Evolutionary conservation across 306 rosid species (phyloP).

Genomic region (Begonia loranthoides): DNA sequence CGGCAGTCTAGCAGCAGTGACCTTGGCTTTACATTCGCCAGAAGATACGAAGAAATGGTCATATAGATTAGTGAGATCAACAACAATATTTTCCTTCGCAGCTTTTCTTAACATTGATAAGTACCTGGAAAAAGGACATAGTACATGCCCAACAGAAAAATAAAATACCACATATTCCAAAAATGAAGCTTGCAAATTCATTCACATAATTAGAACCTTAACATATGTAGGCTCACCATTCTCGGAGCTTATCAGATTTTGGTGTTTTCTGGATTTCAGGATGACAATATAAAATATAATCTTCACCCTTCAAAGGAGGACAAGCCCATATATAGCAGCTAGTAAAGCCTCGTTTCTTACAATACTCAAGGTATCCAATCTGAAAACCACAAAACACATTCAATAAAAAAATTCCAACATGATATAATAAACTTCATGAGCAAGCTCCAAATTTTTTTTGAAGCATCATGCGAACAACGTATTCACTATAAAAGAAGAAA

Average conservation of each 20-base stretch:
- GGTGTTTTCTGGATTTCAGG: conserved; percentile 99
- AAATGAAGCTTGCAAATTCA: conserved; percentile 5
- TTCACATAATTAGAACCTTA: conserved; percentile 1
- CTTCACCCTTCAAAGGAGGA: conserved; percentile 99
- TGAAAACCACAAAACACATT: conserved; percentile 14
- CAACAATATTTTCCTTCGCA: conserved; percentile 72
- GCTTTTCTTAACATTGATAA: conserved; percentile 89
- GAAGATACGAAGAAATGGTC: conserved; percentile 87
- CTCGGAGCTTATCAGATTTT: conserved; percentile 96
- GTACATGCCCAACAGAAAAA: conserved; percentile 6
- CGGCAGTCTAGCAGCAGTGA: conserved; percentile 92
- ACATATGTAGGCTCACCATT: conserved; percentile 48
- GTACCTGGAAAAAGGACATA: conserved; percentile 41
- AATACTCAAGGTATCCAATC: conserved; percentile 97
- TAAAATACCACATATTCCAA: conserved; percentile 11
- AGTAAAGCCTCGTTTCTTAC: conserved; percentile 88
- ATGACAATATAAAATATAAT: conserved; percentile 90
- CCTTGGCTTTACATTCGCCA: conserved; percentile 82
- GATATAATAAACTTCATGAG: too few species aligned
- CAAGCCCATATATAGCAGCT: conserved; percentile 99
- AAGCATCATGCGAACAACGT: too few species aligned
- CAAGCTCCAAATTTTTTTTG: too few species aligned
- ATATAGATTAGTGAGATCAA: conserved; percentile 68
- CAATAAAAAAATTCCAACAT: conserved; percentile 2
- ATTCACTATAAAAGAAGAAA: too few species aligned